These are phyloP conservation scores for Diaporthe nobilis DNA, from an alignment of 2,329 filamentous ascomycete genomes.

Conservation along the genomic window DNA sequence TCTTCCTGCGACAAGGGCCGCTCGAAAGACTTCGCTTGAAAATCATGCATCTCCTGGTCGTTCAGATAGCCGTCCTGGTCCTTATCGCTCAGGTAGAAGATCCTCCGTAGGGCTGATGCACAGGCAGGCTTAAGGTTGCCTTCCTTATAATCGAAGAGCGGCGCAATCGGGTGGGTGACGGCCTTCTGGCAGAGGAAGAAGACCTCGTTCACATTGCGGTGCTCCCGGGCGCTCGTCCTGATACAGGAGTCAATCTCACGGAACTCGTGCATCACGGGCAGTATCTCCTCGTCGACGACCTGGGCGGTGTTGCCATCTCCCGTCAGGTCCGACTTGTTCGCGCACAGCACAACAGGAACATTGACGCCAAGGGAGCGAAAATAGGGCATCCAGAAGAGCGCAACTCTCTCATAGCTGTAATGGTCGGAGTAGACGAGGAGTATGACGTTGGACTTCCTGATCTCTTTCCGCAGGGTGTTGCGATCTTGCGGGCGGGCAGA, in stretches of 20 bases:
- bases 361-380: constrained; percentile 99
- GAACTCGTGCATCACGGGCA: constrained; percentile 98
- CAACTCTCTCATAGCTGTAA: constrained; percentile 98
- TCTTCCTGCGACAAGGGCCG: constrained; percentile 87
- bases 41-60: constrained; percentile 90
- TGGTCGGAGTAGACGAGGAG: constrained; percentile 97
- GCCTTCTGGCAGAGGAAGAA: constrained; percentile 99
- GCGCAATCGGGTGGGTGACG: constrained; percentile 96
- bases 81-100: constrained; percentile 97
- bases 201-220: constrained; percentile 94
- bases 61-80: constrained; percentile 95
- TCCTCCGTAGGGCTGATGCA: constrained; percentile 85
- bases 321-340: constrained; percentile 95
- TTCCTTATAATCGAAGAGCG: constrained; percentile 97
- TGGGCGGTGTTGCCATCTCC: constrained; percentile 83
- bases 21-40: constrained; percentile 93
- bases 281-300: constrained; percentile 96
- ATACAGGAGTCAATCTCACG: constrained; percentile 99
- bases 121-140: constrained; percentile 88
- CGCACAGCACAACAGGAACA: constrained; percentile 94
- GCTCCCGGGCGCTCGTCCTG: constrained; percentile 90
- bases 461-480: constrained; percentile 90
- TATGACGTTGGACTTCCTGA: constrained; percentile 97
- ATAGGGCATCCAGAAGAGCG: constrained; percentile 98
- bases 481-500: constrained; percentile 95